Percentiles rank a stretch among this genome's conserved stretches.
Evolutionary conservation across 176 grass and related monocot species (phyloP).

Genomic region (Bothriochloa decipiens): DNA sequence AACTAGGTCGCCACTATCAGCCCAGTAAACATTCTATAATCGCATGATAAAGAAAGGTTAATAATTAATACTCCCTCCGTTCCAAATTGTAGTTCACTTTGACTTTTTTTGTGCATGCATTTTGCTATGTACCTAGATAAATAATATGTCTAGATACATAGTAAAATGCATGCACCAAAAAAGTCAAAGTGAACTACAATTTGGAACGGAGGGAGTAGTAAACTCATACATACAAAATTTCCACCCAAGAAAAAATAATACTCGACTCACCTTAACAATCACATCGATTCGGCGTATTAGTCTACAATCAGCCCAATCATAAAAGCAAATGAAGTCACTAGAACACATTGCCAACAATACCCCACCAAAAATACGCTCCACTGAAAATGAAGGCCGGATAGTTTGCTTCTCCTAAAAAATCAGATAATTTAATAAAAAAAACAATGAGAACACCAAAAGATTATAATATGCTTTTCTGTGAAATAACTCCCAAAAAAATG

Average conservation of each 20-base stretch:
- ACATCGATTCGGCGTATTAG: slow-evolving; percentile 95
- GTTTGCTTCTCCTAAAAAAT: slow-evolving; percentile 92
- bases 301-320: slow-evolving; percentile 96
- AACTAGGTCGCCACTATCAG: slow-evolving; percentile 94
- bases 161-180: no score
- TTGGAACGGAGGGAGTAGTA: no score
- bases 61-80: no score
- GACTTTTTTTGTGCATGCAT: no score
- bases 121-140: no score
- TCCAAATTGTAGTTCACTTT: no score
- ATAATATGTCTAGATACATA: no score
- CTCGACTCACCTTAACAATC: slow-evolving; percentile 78
- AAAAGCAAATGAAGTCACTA: slow-evolving; percentile 98
- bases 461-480: background rate
- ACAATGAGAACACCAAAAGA: background rate
- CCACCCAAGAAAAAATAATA: background rate
- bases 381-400: slow-evolving; percentile 84
- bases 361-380: slow-evolving; percentile 92
- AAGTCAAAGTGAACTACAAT: no score
- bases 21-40: slow-evolving; percentile 94
- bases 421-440: slow-evolving; percentile 21
- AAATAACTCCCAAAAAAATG: background rate
- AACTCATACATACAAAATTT: slow-evolving; percentile 26
- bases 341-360: slow-evolving; percentile 92
- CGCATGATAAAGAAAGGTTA: slow-evolving; percentile 5